Evolutionary conservation across 805 yeast genomes (phyloP).

Genomic region (Zygoascus tannicola): DNA sequence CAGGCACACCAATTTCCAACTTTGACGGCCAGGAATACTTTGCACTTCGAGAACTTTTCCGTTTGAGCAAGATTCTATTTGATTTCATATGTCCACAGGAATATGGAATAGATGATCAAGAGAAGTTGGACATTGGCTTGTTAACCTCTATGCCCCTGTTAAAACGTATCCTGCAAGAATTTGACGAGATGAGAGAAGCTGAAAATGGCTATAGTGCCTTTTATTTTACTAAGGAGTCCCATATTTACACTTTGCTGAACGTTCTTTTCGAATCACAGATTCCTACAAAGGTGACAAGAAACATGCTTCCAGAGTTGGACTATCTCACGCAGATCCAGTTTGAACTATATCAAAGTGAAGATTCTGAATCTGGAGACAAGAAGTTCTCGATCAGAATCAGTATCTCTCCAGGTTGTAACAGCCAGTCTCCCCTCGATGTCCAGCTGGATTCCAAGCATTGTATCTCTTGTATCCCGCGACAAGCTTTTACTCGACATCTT

Average conservation of each 20-base stretch:
- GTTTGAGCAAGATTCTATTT: constrained; percentile 84
- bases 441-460: constrained; percentile 94
- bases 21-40: constrained; percentile 77
- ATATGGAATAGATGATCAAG: constrained; percentile 92
- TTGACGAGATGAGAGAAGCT: constrained; percentile 65
- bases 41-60: constrained; percentile 75
- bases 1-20: constrained; percentile 25
- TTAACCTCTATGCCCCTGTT: constrained; percentile 91
- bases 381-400: constrained; percentile 84
- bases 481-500: constrained; percentile 82
- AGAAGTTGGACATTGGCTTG: constrained; percentile 90
- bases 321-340: constrained; percentile 90
- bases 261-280: constrained; percentile 84
- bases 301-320: constrained; percentile 93
- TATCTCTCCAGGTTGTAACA: constrained; percentile 97
- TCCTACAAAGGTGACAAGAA: constrained; percentile 92
- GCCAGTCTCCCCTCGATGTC: constrained; percentile 94
- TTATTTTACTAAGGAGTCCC: constrained; percentile 95
- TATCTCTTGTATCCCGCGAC: constrained; percentile 89
- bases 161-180: constrained; percentile 72
- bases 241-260: constrained; percentile 86
- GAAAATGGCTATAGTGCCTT: constrained; percentile 78
- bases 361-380: constrained; percentile 55
- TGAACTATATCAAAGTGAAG: constrained; percentile 77
- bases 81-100: constrained; percentile 99